A percentile compares a stretch with the other conserved stretches of the same genome.
These are phyloP conservation scores for Botrytis paeoniae DNA, from an alignment of 2,329 filamentous ascomycete species.

Conservation along the genomic window DNA sequence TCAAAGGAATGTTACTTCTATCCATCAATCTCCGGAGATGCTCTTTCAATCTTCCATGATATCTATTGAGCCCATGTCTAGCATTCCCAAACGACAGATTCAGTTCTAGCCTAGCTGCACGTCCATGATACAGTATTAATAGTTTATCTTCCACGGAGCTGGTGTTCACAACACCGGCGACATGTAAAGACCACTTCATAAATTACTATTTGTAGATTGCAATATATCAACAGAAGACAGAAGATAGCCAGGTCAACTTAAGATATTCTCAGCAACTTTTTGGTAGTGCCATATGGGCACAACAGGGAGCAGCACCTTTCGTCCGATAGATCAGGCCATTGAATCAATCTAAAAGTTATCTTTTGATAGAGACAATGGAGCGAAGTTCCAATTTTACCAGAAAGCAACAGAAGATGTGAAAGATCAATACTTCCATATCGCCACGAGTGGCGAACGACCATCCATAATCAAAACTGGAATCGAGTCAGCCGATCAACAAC, in stretches of 20 bases:
- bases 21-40: too few species aligned
- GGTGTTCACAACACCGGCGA: neutral
- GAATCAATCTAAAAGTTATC: neutral
- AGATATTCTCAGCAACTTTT: too few species aligned
- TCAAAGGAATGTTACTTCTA: too few species aligned
- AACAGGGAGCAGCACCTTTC: neutral
- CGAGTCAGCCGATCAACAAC: neutral
- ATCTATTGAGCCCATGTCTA: neutral
- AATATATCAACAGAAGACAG: neutral
- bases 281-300: neutral
- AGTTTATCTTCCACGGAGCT: neutral
- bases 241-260: neutral
- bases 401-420: neutral
- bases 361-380: neutral
- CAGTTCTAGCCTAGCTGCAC: neutral
- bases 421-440: neutral
- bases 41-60: neutral
- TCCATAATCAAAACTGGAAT: neutral
- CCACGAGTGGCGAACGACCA: neutral
- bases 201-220: neutral
- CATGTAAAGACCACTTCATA: neutral
- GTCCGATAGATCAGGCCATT: neutral
- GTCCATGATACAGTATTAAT: neutral
- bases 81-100: too few species aligned
- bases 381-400: neutral